Evolutionary conservation across 768 basidiomycete species (phyloP).

Genomic region (Tricholomella constricta): DNA sequence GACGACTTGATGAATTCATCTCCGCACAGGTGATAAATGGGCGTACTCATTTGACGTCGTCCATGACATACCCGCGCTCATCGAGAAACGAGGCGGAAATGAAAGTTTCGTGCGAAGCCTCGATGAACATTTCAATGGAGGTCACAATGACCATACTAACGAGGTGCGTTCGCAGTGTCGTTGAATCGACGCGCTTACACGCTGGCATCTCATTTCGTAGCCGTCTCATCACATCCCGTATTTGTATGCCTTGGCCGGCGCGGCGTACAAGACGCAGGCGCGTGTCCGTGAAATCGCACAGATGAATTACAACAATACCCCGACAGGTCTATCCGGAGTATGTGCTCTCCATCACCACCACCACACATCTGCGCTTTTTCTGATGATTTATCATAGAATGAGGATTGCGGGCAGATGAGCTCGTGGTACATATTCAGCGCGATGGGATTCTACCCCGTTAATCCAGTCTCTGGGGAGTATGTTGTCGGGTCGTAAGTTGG

Average conservation of each 20-base stretch:
- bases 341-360: neutral
- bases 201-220: constrained; percentile 36
- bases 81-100: constrained; percentile 66
- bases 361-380: too few relatives aligned
- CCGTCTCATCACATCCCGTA: constrained; percentile 89
- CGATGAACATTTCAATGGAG: constrained; percentile 58
- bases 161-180: constrained; percentile 51
- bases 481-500: constrained; percentile 67
- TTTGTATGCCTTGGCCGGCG: constrained; percentile 72
- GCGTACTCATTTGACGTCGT: constrained; percentile 81
- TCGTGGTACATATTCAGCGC: constrained; percentile 86
- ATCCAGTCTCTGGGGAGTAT: constrained; percentile 77
- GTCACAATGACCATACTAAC: constrained; percentile 82
- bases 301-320: constrained; percentile 65
- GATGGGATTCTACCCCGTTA: constrained; percentile 84
- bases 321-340: constrained; percentile 74
- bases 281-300: constrained; percentile 68
- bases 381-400: constrained; percentile 53
- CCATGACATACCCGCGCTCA: constrained; percentile 66
- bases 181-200: neutral
- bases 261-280: constrained; percentile 69
- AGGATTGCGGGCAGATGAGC: constrained; percentile 91
- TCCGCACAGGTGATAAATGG: constrained; percentile 46
- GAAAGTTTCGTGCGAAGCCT: constrained; percentile 64
- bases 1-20: neutral